Conservation (phyloP, 768 basidiomycete species). For the Pleurotus giganteus region DNA sequence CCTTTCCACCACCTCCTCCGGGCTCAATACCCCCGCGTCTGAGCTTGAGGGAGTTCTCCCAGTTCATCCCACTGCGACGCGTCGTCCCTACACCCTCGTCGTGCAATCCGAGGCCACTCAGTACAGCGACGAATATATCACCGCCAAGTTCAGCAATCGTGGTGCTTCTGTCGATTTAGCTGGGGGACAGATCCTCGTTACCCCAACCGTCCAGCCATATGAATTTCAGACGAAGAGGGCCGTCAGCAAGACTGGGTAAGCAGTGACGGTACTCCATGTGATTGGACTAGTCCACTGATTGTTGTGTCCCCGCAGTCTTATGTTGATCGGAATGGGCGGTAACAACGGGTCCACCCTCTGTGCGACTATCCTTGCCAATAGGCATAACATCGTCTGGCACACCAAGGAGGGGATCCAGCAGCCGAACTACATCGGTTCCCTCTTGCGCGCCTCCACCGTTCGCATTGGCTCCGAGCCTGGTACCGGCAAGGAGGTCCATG, state of each 20-base stretch:
- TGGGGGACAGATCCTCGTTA: conserved; percentile 76
- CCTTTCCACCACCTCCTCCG: conserved; percentile 50
- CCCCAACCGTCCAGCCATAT: conserved; percentile 75
- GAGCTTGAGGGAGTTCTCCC: conserved; percentile 67
- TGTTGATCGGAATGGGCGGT: conserved; percentile 96
- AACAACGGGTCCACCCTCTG: conserved; percentile 96
- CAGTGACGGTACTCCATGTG: conserved; percentile 20
- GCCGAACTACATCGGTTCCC: conserved; percentile 97
- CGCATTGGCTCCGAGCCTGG: conserved; percentile 80
- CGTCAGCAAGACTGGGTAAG: conserved; percentile 91
- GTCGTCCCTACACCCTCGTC: conserved; percentile 71
- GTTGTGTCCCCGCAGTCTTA: conserved; percentile 59
- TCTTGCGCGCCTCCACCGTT: conserved; percentile 94
- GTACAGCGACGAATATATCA: conserved; percentile 83
- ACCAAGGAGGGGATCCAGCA: conserved; percentile 90
- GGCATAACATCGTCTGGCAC: conserved; percentile 90
- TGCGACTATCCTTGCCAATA: conserved; percentile 95
- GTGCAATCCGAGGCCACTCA: conserved; percentile 82
- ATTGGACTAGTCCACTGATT: conserved; percentile 14
- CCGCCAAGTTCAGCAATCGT: conserved; percentile 78
- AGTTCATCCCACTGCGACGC: conserved; percentile 85
- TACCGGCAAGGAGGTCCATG: conserved; percentile 86
- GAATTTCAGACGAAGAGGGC: conserved; percentile 90
- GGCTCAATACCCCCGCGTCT: conserved; percentile 70
- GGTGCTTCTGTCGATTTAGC: conserved; percentile 67